phyloP scores from a whole-genome alignment of 1,139 yeast species.

The Komagataea norvegica region DNA sequence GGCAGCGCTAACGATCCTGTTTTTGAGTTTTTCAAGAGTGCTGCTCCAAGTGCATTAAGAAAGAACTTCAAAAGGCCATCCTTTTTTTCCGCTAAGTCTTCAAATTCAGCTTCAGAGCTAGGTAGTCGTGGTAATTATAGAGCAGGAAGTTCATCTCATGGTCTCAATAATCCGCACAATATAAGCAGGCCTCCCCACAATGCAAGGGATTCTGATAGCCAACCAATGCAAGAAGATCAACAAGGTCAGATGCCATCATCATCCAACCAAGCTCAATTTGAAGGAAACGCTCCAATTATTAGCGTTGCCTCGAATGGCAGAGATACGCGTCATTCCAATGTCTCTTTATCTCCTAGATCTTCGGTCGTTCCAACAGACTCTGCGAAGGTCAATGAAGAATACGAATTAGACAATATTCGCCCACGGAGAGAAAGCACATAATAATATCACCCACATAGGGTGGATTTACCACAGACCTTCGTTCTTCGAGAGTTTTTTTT shows the following conservation, averaged over 20 bases:
- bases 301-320: background rate
- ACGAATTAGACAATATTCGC: background rate
- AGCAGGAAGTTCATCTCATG: constrained; percentile 1
- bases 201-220: too few relatives aligned
- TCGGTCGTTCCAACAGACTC: background rate
- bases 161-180: too few relatives aligned
- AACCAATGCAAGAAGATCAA: too few relatives aligned
- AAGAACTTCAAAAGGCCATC: constrained; percentile 22
- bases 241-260: too few relatives aligned
- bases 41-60: constrained; percentile 24
- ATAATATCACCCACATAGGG: background rate
- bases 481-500: too few relatives aligned
- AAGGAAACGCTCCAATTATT: background rate
- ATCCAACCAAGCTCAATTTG: background rate
- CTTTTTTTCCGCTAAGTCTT: constrained; percentile 12
- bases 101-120: background rate
- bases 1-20: constrained; percentile 25
- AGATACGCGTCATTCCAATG: background rate
- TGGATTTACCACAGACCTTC: background rate
- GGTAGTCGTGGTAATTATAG: constrained; percentile 1
- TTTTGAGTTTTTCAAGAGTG: constrained; percentile 25
- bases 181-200: too few relatives aligned
- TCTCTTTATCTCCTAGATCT: background rate
- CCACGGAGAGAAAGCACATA: background rate
- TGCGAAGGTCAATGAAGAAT: background rate